Evolutionary conservation across 768 basidiomycete species (phyloP), one percentile per base, ranked within the genome.

Genomic region (Boletus sensibilis): DNA sequence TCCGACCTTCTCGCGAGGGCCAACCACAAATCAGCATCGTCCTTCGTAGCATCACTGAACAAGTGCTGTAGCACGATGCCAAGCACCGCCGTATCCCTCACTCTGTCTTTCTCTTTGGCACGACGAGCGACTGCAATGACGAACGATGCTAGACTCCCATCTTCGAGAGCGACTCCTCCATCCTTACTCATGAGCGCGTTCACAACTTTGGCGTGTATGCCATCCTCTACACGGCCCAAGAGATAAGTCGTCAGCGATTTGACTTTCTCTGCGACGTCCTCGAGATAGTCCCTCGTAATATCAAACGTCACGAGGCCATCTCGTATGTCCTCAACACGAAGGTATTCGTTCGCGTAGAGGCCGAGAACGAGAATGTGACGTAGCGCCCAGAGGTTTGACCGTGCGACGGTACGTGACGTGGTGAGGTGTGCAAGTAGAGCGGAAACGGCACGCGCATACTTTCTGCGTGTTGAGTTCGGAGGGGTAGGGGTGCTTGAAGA

Each of bases 21-120:
- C 44, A 97, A 69, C 93, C 96, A 96, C 40, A 78, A 67, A 57
- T 94, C 93, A 0, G 83, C 85, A 60, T 95, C 92, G 0, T 73
- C 74, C 43, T 75, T 79, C 3, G 81, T 81, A 0, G 86, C 77
- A 40, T 84, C 85, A 48, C 80, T 76, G 45, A 90, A 70, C 57
- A 83, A 61, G 66, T 85, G 78, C 56, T 81, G 79, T 37, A 97
- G 64, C 6, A 94, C 75, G 21, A 75, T 72, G 44, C 81, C 75
- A 27, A 97, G 69, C 12, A 89, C 75, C 2, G 89, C 77, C 10
- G 83, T 68, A 52, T 88, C 84, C 23, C 83, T 72, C 4, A 81
- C 67, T 34, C 72, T 75, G 62, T 89, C 84, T 12, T 65, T 70
- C 41, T 71, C 62, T 52, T 52, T 67, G 10, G 73, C 70, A 0